Base-by-base conservation (phyloP, 129 eudicot genomes). In the Chrysanthemum seticuspe region DNA sequence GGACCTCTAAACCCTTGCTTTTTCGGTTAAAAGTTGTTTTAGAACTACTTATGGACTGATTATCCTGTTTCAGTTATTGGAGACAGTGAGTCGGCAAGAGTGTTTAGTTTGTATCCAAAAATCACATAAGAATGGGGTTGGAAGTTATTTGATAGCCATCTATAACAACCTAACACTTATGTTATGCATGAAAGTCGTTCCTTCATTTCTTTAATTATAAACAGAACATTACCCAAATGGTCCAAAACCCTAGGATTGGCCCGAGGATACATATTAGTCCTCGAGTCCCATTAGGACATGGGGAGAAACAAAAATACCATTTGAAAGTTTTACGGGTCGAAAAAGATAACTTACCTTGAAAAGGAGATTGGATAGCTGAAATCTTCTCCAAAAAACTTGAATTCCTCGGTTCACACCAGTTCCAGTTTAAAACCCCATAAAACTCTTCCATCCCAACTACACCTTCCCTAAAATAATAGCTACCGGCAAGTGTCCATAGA, bases 401-500 rank as follows among this genome's bases (percentile, higher is more conserved):
- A 53, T 90, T 90, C 25, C 99, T 83, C 55, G 81, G 64, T 78
- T 44, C 89, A 53, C 84, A 75, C 99, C 99, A 95, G 67, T 88
- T 79, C 87, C 53, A 65, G 45, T 65, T 44, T 14, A 65, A 44
- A 40, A 44, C 70, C 11, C 70, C 70, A 65, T 95, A 95, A 63
- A 68, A 73, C 81, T 95, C 99, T 59, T 86, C 86, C 68, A 72
- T 13, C n/a, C 96, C 97, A 74, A 81, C 71, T 0, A 85, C 86
- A 55, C 99, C 99, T 83, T 95, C 83, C 69, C 96, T 86, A 18
- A 82, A 78, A 64, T 90, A 90, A 25, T 95, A 90, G 78, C 96
- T 95, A 16, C 99, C 99, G 47, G 65, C 84, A 23, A 95, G 82
- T 51, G 96, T 83, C 99, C 97, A 95, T 25, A 84, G 48, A 13